These are phyloP conservation scores for Pyrus hybrid DNA, from an alignment of 331 rosid genomes.

Conservation along the genomic window DNA sequence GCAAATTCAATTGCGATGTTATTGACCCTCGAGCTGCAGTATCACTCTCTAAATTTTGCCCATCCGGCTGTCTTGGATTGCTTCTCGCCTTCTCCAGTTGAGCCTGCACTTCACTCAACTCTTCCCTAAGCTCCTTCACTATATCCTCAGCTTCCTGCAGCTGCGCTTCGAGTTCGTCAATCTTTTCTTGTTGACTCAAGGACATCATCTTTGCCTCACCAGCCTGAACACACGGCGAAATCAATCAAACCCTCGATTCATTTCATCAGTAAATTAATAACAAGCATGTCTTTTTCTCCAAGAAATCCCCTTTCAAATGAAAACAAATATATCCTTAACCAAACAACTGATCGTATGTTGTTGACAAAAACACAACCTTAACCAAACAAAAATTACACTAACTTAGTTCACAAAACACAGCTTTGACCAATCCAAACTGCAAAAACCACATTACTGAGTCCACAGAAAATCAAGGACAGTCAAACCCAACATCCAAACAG, in stretches of 20 bases:
- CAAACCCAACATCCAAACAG: not conserved
- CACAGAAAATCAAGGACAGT: not conserved
- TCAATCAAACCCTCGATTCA: not conserved
- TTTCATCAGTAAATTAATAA: not conserved
- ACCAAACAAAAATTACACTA: slow-evolving; percentile 4
- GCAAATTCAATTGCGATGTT: slow-evolving; percentile 22
- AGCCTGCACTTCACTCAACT: slow-evolving; percentile 34
- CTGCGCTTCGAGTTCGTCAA: slow-evolving; percentile 63
- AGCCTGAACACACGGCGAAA: slow-evolving; percentile 1
- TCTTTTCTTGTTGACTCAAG: slow-evolving; percentile 36
- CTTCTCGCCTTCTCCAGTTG: slow-evolving; percentile 46
- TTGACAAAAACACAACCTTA: not conserved
- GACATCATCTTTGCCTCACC: slow-evolving; percentile 42
- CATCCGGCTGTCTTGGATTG: slow-evolving; percentile 17
- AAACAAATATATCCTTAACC: not conserved
- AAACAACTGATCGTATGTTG: not conserved
- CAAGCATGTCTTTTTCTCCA: not conserved
- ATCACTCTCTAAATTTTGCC: slow-evolving; percentile 26
- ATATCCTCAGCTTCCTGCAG: slow-evolving; percentile 59
- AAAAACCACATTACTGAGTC: not conserved
- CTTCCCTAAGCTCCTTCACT: slow-evolving; percentile 57
- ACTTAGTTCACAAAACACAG: slow-evolving; percentile 14
- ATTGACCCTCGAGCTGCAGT: slow-evolving; percentile 14
- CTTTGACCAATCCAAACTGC: slow-evolving; percentile 7
- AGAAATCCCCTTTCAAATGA: not conserved